Conservation (phyloP, 345 rosid species). For the Microcos paniculata region DNA sequence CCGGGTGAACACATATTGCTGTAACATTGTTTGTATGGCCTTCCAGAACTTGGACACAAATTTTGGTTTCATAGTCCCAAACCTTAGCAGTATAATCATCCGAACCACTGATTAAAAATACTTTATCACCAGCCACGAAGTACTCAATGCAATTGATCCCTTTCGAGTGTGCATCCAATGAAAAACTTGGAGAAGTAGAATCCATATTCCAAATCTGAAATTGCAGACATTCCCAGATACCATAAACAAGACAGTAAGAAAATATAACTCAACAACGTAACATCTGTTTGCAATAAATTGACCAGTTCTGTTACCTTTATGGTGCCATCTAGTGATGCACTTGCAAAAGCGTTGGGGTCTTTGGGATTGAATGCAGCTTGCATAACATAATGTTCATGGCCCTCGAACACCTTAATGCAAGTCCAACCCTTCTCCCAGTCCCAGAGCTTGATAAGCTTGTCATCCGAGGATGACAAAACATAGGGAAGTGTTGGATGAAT, state of each 20-base stretch:
- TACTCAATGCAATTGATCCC: slow-evolving; percentile 88
- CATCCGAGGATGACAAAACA: slow-evolving; percentile 72
- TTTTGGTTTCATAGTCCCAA: slow-evolving; percentile 80
- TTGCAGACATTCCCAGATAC: background rate
- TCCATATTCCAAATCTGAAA: slow-evolving; percentile 90
- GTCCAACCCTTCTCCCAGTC: slow-evolving; percentile 87
- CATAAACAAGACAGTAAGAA: slow-evolving; percentile 7
- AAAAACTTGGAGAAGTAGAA: slow-evolving; percentile 67
- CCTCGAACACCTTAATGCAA: slow-evolving; percentile 71
- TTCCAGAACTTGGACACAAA: slow-evolving; percentile 75
- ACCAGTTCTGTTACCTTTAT: slow-evolving; percentile 46
- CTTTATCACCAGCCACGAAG: slow-evolving; percentile 72
- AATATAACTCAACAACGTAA: background rate
- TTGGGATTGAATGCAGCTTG: slow-evolving; percentile 83
- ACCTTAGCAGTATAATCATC: slow-evolving; percentile 96
- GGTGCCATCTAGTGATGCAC: slow-evolving; percentile 81
- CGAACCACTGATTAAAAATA: slow-evolving; percentile 77
- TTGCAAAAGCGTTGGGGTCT: slow-evolving; percentile 77
- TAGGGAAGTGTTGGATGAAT: slow-evolving; percentile 77
- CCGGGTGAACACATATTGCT: slow-evolving; percentile 81
- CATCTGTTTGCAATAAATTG: background rate
- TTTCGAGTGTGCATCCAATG: slow-evolving; percentile 80
- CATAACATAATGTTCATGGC: slow-evolving; percentile 92
- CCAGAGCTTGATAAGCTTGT: slow-evolving; percentile 88
- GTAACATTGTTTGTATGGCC: slow-evolving; percentile 90